Evolutionary conservation across 805 yeast species (phyloP), one percentile per base, ranked within the genome.

Genomic region (Scheffersomyces spartinae): DNA sequence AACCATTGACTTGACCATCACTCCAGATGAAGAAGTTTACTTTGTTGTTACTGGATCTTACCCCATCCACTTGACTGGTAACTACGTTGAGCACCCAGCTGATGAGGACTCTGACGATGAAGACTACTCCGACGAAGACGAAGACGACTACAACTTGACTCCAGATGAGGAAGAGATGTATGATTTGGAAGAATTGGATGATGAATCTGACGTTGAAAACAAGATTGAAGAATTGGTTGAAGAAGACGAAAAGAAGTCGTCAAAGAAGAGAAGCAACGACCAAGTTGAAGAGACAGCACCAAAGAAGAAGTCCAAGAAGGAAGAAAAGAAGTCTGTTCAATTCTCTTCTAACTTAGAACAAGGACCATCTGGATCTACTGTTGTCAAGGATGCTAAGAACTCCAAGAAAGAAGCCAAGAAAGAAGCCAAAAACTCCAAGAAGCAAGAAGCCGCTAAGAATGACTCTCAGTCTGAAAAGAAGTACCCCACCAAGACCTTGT

Each of bases 31-130:
- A 63, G 94, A 86, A 49, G 84, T 91, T 34, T 75, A 67, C 64
- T 91, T 91, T 48, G 94, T 84, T 47, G 96, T 82, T 30, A 80
- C 95, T 34, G 98, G 98, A 49, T 84, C 96, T 15, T 88, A 85
- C 65, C 80, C 94, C 39, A 68, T 91, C 39, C 93, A 88, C 55
- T 64, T 91, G 43, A 67, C 82, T 40, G 99, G 99, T 65, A 88
- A 91, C 76, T 85, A 78, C 61, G 78, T 91, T 48, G 94, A 82
- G 56, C 95, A 86, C 58, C 96, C 97, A 54, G 83, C 74, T 45
- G 95, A 86, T 47, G 72, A 64, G 21, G 78, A 71, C 27, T 71
- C 64, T 21, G 71, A 67, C 15, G 65, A 61, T 27, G 71, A 62
- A 13, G 61, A 53, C 22, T 61, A 54, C 25, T 49, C 43, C 8